Evolutionary conservation across 225 moss, liverwort and hornwort genomes (phyloP).

Genomic region (Climacium dendroides): DNA sequence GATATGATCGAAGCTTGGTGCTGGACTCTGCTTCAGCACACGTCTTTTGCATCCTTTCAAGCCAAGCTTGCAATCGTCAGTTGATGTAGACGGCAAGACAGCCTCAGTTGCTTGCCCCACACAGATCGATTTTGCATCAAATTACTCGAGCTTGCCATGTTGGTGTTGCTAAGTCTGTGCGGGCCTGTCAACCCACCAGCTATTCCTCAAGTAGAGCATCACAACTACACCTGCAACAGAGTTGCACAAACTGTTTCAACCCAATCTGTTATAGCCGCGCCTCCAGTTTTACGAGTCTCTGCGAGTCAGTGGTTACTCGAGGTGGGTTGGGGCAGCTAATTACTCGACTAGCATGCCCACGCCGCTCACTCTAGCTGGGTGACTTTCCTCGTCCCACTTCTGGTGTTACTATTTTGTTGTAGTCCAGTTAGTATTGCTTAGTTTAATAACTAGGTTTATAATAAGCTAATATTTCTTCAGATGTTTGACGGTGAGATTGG

Average conservation of each 20-base stretch:
- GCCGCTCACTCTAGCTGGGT: constrained; percentile 32
- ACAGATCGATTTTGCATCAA: constrained; percentile 45
- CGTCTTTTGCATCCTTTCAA: constrained; percentile 56
- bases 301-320: constrained; percentile 39
- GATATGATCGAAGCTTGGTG: constrained; percentile 47
- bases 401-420: constrained; percentile 14
- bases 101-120: constrained; percentile 45
- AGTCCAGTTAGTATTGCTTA: constrained; percentile 4
- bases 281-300: constrained; percentile 39
- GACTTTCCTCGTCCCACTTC: constrained; percentile 28
- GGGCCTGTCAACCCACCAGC: constrained; percentile 49
- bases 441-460: neutral
- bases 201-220: constrained; percentile 48
- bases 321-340: constrained; percentile 50
- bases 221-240: constrained; percentile 50
- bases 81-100: constrained; percentile 58
- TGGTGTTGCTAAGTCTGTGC: constrained; percentile 53
- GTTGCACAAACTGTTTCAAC: constrained; percentile 47
- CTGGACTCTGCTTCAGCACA: constrained; percentile 60
- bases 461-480: neutral
- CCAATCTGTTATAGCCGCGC: constrained; percentile 37
- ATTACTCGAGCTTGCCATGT: constrained; percentile 37
- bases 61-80: constrained; percentile 45
- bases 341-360: constrained; percentile 22
- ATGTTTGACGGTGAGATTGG: constrained; percentile 5